Evolutionary conservation across 2,329 filamentous ascomycete genomes (phyloP).

Genomic region (Colletotrichum lupini): DNA sequence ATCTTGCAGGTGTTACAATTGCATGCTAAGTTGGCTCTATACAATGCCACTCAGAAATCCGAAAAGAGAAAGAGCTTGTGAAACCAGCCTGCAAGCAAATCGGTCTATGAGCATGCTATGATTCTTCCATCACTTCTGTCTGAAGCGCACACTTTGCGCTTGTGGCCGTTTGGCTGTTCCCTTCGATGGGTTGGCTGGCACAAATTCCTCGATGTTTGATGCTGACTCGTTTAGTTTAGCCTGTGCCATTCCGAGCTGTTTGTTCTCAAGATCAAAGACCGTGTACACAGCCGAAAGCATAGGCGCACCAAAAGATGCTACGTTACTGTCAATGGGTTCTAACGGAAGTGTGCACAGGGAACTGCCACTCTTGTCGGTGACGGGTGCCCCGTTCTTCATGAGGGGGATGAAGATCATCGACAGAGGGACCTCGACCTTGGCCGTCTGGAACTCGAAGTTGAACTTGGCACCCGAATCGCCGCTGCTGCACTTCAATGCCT

Average conservation of each 20-base stretch:
- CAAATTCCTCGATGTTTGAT: not conserved
- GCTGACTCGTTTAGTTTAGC: not conserved
- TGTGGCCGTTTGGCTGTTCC: too few species aligned
- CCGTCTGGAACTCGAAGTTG: not conserved
- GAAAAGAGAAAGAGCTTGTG: not conserved
- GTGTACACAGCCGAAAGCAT: not conserved
- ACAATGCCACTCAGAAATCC: not conserved
- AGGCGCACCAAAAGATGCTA: not conserved
- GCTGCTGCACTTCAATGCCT: not conserved
- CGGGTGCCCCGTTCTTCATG: not conserved
- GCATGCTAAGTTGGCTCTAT: not conserved
- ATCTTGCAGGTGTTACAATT: not conserved
- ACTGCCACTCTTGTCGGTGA: not conserved
- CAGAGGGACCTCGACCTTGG: not conserved
- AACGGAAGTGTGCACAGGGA: not conserved
- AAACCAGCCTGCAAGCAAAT: not conserved
- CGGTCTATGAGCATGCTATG: not conserved
- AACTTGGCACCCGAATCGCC: not conserved
- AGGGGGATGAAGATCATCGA: conserved; percentile 5
- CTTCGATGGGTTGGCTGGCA: not conserved
- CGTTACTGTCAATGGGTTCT: not conserved
- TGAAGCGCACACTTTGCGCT: not conserved
- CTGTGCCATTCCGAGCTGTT: not conserved
- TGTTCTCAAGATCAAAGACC: not conserved
- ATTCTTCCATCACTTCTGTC: not conserved